phyloP scores from a whole-genome alignment of 176 grass and related monocot species.

The Oryza meridionalis region DNA sequence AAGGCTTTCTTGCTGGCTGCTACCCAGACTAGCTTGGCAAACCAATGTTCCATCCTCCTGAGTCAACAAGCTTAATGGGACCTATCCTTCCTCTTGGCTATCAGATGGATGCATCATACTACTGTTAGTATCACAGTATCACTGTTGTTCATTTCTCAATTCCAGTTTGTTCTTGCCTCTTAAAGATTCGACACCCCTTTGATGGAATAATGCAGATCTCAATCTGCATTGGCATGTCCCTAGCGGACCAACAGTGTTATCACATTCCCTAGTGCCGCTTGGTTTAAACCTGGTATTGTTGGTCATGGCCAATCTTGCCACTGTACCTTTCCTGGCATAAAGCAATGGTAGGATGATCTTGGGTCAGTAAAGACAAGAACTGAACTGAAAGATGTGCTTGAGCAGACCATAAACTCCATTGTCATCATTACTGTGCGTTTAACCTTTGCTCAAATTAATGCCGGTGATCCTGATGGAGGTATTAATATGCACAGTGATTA shows the following conservation, averaged over 20 bases:
- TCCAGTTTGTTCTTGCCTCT: constrained; percentile 6
- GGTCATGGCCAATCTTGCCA: constrained; percentile 95
- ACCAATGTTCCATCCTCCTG: constrained; percentile 86
- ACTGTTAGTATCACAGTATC: constrained; percentile 74
- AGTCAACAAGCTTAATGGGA: constrained; percentile 84
- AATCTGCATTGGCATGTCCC: constrained; percentile 89
- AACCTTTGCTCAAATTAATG: constrained; percentile 25
- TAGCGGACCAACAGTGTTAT: constrained; percentile 90
- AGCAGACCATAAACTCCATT: background rate
- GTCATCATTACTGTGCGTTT: constrained; percentile 8
- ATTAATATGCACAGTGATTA: constrained; percentile 53
- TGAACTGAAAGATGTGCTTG: constrained; percentile 3
- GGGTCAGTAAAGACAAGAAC: constrained; percentile 68
- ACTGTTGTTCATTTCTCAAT: background rate
- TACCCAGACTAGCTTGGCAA: constrained; percentile 84
- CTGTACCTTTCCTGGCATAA: constrained; percentile 88
- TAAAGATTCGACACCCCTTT: constrained; percentile 18
- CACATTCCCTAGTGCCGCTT: constrained; percentile 96
- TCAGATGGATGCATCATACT: constrained; percentile 99
- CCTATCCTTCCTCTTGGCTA: constrained; percentile 91
- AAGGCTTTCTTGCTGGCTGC: constrained; percentile 88
- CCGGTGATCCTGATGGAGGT: constrained; percentile 77
- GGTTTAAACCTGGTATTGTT: constrained; percentile 91
- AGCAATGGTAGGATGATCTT: constrained; percentile 77
- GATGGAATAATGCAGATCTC: constrained; percentile 66